Evolutionary conservation across 1,284 basidiomycete genomes (phyloP).

Genomic region (Pseudozyma tsukubaensis): DNA sequence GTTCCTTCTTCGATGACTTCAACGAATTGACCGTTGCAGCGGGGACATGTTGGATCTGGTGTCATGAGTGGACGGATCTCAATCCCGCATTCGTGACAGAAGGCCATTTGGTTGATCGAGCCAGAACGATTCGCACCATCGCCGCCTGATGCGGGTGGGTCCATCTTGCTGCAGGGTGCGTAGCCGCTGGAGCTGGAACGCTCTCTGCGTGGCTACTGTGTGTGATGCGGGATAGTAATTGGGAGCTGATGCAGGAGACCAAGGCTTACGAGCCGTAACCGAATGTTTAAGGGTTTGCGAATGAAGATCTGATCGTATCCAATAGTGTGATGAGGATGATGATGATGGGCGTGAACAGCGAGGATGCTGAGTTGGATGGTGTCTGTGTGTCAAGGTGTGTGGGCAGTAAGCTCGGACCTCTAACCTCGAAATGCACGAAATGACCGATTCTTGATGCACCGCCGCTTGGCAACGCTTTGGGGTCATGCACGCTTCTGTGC

Average conservation of each 20-base stretch:
- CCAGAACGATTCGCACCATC: constrained; percentile 6
- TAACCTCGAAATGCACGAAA: too few relatives aligned
- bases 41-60: constrained; percentile 57
- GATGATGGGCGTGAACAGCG: neutral
- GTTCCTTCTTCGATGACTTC: constrained; percentile 47
- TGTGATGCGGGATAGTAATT: neutral
- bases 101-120: constrained; percentile 50
- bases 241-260: neutral
- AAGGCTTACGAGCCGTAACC: too few relatives aligned
- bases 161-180: constrained; percentile 10
- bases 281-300: too few relatives aligned
- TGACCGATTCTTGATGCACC: too few relatives aligned
- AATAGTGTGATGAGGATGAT: constrained; percentile 1
- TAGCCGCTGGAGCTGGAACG: too few relatives aligned
- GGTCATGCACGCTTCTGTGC: too few relatives aligned
- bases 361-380: neutral
- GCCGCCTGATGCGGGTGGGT: constrained; percentile 18
- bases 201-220: too few relatives aligned
- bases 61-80: constrained; percentile 58
- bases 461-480: too few relatives aligned
- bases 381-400: neutral
- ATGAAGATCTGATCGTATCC: too few relatives aligned
- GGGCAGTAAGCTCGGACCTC: neutral
- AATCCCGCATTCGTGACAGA: constrained; percentile 58
- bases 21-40: constrained; percentile 60